Evolutionary conservation across 2,329 filamentous ascomycete species (phyloP), one percentile per base, ranked within the genome.

Genomic region (Dactylella cylindrospora): DNA sequence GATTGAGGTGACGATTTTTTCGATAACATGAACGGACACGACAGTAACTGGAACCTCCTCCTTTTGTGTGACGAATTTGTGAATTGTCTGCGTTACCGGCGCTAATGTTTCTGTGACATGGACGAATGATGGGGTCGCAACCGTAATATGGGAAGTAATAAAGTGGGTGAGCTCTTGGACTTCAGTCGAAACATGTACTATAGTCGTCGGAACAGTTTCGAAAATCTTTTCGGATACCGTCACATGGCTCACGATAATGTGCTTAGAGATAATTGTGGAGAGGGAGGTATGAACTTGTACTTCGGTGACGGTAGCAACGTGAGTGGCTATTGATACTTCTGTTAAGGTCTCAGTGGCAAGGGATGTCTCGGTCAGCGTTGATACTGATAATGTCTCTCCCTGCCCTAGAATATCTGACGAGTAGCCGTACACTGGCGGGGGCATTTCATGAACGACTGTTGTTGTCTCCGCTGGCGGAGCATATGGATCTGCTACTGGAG

Each of bases 1-100:
- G 29, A 54, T 36, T n/a, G 49, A 54, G 7, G 49, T 54, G 12
- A 62, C 25, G 15, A 54, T 32, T 17, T 38, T 46, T 17, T 62
- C 49, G 25, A 62, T 23, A 9, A 62, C 57, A 10, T 46, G 35
- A 5, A 52, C 44, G 20, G 54, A 52, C 13, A 62, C 43, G 3
- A 62, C 57, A 3, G 57, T 62, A 13, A 54, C 50, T 9, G 49
- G 57, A 43, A 52, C 54, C 22, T 62, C 57, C 1, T 46, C 49
- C 15, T 33, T 33, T 7, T 62, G 35, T 4, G 57, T 62, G 9
- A 62, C 49, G n/a, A 62, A 52, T 10, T 44, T 31, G 22, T 62
- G 49, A 17, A 62, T 22, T 3, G 49, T 54, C 17, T 44, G 12
- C 9, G 57, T 62, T 22, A 47, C 15, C 7, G 54, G 54, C 26